Evolutionary conservation across 176 grass and related monocot genomes (phyloP), one percentile per base, ranked within the genome.

Genomic region (Aegilops tauschii): DNA sequence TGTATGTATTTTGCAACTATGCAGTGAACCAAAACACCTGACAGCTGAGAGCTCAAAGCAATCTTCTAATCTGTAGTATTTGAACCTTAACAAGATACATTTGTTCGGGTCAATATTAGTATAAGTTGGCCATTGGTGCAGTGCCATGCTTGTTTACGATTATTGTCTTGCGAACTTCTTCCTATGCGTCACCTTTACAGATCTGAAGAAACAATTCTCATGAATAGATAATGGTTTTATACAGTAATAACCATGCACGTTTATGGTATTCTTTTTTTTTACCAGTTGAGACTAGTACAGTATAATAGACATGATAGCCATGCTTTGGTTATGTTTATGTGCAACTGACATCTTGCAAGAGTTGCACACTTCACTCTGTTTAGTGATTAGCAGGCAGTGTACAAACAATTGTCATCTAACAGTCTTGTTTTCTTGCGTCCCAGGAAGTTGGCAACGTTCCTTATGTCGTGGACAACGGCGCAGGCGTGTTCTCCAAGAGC

Each of bases 391-490:
- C 30, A 29, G 63, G 62, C 18, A 29, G 27, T 49, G 7, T 25
- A 61, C 52, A 61, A 54, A 61, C 16, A 69, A 35, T 42, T 42
- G 3, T 39, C 47, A 30, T 62, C 61, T 86, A 66, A 86, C 65
- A 21, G 10, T 9, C 10, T 40, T 81, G 3, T 83, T 5, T 81
- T 81, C 42, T 54, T 85, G 69, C 11, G 25, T 86, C 45, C 50
- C 85, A 99, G 97, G 97, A 99, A 94, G 97, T 99, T 77, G 97
- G 97, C 61, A 99, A 99, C 64, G 90, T 99, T 16, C 97, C 97
- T 76, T 99, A 96, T 71, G 97, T 99, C 12, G 97, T 99, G 37
- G 89, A 99, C 84, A 99, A 96, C 29, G 97, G 97, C 69, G 97
- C 97, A 9, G 97, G 97, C 3, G 92, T 99, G 64, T 99, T 99